Evolutionary conservation across 768 basidiomycete genomes (phyloP), one percentile per base, ranked within the genome.

Genomic region (Tricholoma terreum): DNA sequence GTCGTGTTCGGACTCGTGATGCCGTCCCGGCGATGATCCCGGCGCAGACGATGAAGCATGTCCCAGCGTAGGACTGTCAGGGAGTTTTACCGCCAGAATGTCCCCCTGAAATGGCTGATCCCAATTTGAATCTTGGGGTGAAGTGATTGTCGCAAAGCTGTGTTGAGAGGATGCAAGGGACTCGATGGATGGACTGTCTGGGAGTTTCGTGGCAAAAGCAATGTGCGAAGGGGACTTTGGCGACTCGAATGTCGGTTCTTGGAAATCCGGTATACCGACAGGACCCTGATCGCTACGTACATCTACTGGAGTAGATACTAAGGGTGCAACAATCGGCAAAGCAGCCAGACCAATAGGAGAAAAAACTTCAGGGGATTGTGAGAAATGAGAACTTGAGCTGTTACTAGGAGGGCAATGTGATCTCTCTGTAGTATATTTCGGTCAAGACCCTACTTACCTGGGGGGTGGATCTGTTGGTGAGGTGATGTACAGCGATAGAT

Each of bases 341-440:
- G 63, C 52, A 2, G 64, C 69, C 7, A 78, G 67, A n/a, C 69
- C 75, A 24, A 67, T 50, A 0, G 75, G 75, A 9, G 75, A 75
- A 17, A 54, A 54, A 11, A 76, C 70, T 14, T 72, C 69, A 0
- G 74, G 76, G 7, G 74, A 74, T 30, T 52, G 51, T 1, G 59
- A 50, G 15, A 21, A 30, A 42, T 59, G 22, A 59, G 64, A 59
- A 60, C 63, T 21, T 50, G 45, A 43, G 31, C 42, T 21, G 49
- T 27, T 31, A 35, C 30, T 58, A 27, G 8, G 52, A 46, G 54
- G 56, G 40, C 24, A 22, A 33, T 38, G 34, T 46, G 43, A 49
- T 19, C 30, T 43, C 5, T 24, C 12, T 4, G n/a, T 24, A 30
- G 8, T 11, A 31, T 17, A 33, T 30, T 19, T 15, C 5, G 12